A percentile compares a stretch with the other conserved stretches of the same genome.
phyloP scores from a whole-genome alignment of 2,329 filamentous ascomycete species.

The Phyllosticta citrichinensis region DNA sequence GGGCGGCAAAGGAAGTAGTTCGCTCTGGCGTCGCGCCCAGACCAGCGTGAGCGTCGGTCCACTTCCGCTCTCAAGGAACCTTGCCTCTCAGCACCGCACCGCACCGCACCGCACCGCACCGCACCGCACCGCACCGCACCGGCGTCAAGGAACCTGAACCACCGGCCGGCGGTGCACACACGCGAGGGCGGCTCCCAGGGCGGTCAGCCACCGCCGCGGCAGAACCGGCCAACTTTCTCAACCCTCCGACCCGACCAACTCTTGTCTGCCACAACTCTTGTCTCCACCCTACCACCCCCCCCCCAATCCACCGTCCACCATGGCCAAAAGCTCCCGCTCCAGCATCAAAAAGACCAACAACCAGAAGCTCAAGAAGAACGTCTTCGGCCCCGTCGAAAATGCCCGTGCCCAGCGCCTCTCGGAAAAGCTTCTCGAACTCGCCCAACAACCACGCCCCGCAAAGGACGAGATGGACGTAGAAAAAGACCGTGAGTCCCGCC shows the following conservation, averaged over 20 bases:
- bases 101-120: too few relatives aligned
- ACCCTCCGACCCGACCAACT: not conserved
- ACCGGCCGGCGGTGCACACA: too few relatives aligned
- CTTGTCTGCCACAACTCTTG: constrained; percentile 5
- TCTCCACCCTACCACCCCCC: constrained; percentile 11
- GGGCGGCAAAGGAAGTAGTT: not conserved
- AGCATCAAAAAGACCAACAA: constrained; percentile 78
- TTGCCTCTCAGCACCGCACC: too few relatives aligned
- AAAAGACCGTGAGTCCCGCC: constrained; percentile 4
- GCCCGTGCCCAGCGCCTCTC: constrained; percentile 75
- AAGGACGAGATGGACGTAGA: constrained; percentile 33
- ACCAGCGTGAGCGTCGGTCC: not conserved
- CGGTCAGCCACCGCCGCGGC: too few relatives aligned
- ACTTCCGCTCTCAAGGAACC: too few relatives aligned
- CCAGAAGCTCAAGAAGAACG: constrained; percentile 63
- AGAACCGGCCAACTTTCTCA: not conserved
- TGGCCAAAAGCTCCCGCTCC: constrained; percentile 81
- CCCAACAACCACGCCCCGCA: constrained; percentile 60
- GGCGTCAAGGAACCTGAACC: too few relatives aligned
- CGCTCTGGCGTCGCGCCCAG: not conserved
- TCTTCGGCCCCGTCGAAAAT: constrained; percentile 74
- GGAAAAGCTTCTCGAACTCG: constrained; percentile 73
- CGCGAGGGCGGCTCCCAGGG: too few relatives aligned
- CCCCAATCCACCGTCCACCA: constrained; percentile 28
- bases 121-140: too few relatives aligned